Evolutionary conservation across 768 basidiomycete genomes (phyloP), one percentile per base, ranked within the genome.

Genomic region (Auriscalpium orientale): DNA sequence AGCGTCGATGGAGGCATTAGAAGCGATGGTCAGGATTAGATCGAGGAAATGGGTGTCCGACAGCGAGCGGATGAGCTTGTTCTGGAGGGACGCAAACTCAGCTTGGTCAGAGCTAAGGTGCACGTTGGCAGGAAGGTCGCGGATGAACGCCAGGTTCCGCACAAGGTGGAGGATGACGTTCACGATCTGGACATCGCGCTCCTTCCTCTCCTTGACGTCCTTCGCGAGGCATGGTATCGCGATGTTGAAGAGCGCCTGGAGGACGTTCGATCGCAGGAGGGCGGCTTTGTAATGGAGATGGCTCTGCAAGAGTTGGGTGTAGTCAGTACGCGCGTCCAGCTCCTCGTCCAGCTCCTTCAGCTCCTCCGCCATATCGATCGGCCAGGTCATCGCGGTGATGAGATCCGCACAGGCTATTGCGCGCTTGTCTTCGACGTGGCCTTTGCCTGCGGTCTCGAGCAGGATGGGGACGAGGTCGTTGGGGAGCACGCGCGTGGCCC

Each of bases 351-450:
- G 82, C 66, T 98, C 97, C 64, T 88, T 89, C 60, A 99, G 76
- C 70, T 98, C 97, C 64, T 91, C 89, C 0, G 92, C 89, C 59
- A 98, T 76, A 70, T 98, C 91, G 53, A 99, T 95, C 0, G 97
- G 97, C 97, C 97, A 99, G 1, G 95, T 98, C 90, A 99, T 91
- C 0, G 95, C 94, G 0, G 92, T 90, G 67, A 98, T 85, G 21
- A 99, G 75, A 67, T 98, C 97, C 8, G 84, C 86, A 60, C 86
- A 88, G 0, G 85, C 82, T 28, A 95, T 79, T 0, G 91, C 91
- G 49, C 89, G 77, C 63, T 86, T 89, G 70, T 93, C 89, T 60
- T 91, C 89, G 35, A 88, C 83, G 20, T 76, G 70, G 0, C 89
- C 89, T 51, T 82, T 81, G 11, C 89, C 89, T 1, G 89, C 88